Conservation (phyloP, 345 rosid genomes). For the Microcos paniculata region DNA sequence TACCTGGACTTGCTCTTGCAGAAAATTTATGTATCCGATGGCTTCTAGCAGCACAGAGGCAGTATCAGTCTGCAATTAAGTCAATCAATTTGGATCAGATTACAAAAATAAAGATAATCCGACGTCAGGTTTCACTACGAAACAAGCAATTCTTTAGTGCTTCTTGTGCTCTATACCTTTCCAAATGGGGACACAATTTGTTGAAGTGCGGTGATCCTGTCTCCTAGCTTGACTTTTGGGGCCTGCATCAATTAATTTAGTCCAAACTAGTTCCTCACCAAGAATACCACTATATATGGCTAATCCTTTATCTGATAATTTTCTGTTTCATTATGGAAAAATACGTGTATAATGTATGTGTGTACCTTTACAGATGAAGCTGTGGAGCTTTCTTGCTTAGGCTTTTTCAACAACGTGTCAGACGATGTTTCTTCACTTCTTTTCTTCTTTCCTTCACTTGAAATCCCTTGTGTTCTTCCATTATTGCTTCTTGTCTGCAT, state of each 20-base stretch:
- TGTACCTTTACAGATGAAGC: conserved; percentile 66
- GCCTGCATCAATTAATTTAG: conserved; percentile 41
- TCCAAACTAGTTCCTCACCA: neutral
- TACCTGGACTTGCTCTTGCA: conserved; percentile 89
- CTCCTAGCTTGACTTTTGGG: conserved; percentile 85
- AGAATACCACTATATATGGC: neutral
- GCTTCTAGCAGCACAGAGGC: conserved; percentile 89
- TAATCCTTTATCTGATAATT: neutral
- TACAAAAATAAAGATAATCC: neutral
- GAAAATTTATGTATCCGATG: conserved; percentile 66
- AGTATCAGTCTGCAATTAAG: conserved; percentile 71
- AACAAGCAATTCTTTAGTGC: conserved; percentile 1
- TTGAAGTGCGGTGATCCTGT: conserved; percentile 85
- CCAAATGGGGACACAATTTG: conserved; percentile 99
- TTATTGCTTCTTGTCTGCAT: conserved; percentile 32
- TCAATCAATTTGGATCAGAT: conserved; percentile 1
- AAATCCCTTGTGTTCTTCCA: conserved; percentile 39
- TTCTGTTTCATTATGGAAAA: neutral
- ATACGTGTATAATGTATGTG: neutral
- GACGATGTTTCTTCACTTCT: conserved; percentile 55
- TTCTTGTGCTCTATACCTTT: conserved; percentile 47
- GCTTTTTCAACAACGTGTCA: conserved; percentile 45
- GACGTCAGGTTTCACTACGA: conserved; percentile 5
- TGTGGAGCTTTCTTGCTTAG: conserved; percentile 52
- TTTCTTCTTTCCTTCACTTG: conserved; percentile 66